A percentile compares a stretch with the other conserved stretches of the same genome.
phyloP scores from a whole-genome alignment of 1,139 yeast genomes.

The Yamadazyma sp. region DNA sequence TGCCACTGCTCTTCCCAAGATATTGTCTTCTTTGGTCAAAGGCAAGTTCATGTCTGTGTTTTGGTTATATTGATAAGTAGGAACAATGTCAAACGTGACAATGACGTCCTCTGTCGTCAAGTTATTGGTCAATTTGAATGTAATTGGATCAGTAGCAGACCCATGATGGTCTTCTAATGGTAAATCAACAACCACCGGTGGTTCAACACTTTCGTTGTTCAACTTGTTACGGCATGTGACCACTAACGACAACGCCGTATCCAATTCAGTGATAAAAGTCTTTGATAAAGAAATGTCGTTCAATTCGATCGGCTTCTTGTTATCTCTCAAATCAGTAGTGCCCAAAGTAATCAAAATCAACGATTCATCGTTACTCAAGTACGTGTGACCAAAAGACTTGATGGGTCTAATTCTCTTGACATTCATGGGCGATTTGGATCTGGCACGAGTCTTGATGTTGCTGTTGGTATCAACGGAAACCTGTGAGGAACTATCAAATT shows the following conservation, averaged over 20 bases:
- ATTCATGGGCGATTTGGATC: conserved; percentile 32
- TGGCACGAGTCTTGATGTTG: conserved; percentile 9
- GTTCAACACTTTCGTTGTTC: conserved; percentile 50
- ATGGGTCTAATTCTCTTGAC: conserved; percentile 46
- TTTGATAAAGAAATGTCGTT: conserved; percentile 65
- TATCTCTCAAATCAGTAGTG: conserved; percentile 73
- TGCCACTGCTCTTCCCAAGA: conserved; percentile 87
- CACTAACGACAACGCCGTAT: conserved; percentile 80
- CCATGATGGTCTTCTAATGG: conserved; percentile 83
- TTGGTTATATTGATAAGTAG: conserved; percentile 65
- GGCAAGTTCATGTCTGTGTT: conserved; percentile 11
- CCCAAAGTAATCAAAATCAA: conserved; percentile 81
- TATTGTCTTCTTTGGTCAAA: conserved; percentile 34
- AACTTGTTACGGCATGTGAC: conserved; percentile 53
- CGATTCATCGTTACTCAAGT: conserved; percentile 61
- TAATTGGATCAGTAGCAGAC: conserved; percentile 77
- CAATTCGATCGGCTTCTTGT: conserved; percentile 62
- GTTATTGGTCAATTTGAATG: conserved; percentile 61
- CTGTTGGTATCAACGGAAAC: conserved; percentile 12
- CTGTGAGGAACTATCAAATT: conserved; percentile 23
- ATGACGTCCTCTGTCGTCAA: conserved; percentile 54
- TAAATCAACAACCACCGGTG: conserved; percentile 72
- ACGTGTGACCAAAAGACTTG: conserved; percentile 86
- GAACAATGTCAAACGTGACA: conserved; percentile 82
- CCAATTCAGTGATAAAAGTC: conserved; percentile 78